Conservation (phyloP, 768 basidiomycete species). For the Tremella yokohamensis region DNA sequence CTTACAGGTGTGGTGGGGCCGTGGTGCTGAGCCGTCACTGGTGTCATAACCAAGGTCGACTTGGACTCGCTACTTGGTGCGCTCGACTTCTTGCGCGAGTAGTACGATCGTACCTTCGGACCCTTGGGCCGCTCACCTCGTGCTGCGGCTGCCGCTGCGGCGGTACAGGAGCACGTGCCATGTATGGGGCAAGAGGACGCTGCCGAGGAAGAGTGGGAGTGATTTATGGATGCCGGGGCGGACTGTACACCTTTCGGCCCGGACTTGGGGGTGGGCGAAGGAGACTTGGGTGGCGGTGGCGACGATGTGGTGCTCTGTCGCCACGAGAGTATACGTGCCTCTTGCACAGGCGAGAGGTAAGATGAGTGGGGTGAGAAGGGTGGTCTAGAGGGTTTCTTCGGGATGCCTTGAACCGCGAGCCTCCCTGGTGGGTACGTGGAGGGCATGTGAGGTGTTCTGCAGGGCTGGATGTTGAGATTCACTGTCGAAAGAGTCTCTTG, state of each 20-base stretch:
- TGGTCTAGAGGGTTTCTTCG: background rate
- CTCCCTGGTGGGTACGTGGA: no score
- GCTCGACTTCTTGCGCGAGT: constrained; percentile 4
- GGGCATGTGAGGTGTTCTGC: no score
- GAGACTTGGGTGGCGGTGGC: background rate
- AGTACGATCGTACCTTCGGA: background rate
- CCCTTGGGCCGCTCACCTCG: constrained; percentile 1
- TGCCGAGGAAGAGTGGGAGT: background rate
- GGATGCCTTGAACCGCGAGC: no score
- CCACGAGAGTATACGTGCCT: constrained; percentile 1
- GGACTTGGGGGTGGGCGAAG: background rate
- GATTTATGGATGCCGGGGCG: background rate
- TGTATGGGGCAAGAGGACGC: no score
- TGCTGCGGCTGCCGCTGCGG: no score
- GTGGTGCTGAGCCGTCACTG: background rate
- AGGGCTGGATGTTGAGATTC: no score
- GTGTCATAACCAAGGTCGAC: background rate
- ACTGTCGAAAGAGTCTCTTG: no score
- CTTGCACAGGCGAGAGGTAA: background rate
- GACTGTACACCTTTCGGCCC: background rate
- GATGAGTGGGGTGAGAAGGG: background rate
- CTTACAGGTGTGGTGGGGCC: background rate
- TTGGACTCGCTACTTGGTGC: background rate
- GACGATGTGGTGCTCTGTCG: constrained; percentile 1
- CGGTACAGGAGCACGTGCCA: no score